Conservation (phyloP, 1,139 yeast species). For the Candida sp. region DNA sequence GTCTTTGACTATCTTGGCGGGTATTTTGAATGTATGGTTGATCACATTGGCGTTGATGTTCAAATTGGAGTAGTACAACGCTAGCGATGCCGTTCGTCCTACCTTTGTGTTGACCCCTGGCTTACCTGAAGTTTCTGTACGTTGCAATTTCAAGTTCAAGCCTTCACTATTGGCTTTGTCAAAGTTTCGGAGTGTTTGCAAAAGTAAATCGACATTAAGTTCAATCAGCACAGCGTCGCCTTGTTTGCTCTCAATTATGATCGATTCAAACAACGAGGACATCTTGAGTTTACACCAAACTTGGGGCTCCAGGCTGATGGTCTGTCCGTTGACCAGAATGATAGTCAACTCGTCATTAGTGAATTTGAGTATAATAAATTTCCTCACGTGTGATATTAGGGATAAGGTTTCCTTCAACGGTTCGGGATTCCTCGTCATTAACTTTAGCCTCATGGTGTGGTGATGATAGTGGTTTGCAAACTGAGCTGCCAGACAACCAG, state of each 20-base stretch:
- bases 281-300: constrained; percentile 61
- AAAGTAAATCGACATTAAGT: constrained; percentile 56
- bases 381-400: constrained; percentile 32
- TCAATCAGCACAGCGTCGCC: constrained; percentile 57
- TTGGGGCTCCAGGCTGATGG: constrained; percentile 57
- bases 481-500: not conserved
- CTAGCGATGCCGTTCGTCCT: constrained; percentile 54
- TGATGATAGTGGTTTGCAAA: not conserved
- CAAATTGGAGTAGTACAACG: constrained; percentile 50
- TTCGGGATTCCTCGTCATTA: constrained; percentile 33
- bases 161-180: constrained; percentile 57
- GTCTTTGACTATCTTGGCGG: constrained; percentile 54
- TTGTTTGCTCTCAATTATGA: constrained; percentile 49
- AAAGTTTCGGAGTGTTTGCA: constrained; percentile 56
- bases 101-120: constrained; percentile 24
- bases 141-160: constrained; percentile 55
- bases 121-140: constrained; percentile 40
- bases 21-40: constrained; percentile 64
- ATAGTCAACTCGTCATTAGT: constrained; percentile 48
- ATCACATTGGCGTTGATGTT: constrained; percentile 37
- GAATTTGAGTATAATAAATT: constrained; percentile 46
- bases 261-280: constrained; percentile 48
- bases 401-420: constrained; percentile 32
- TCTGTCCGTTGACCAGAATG: constrained; percentile 47
- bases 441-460: constrained; percentile 35